phyloP scores from a whole-genome alignment of 306 rosid species.

The Benincasa hispida region DNA sequence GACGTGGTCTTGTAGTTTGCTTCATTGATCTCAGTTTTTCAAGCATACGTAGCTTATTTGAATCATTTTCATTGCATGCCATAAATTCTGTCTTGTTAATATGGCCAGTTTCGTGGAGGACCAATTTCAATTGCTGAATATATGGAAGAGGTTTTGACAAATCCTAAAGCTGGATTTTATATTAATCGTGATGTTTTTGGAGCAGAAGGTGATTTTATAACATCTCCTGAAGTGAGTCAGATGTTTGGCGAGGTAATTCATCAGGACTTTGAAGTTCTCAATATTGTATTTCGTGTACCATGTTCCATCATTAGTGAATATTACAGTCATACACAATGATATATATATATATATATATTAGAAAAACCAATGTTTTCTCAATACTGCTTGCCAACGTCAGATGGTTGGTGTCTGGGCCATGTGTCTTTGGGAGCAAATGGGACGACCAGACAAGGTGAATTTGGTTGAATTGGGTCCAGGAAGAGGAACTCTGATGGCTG shows the following conservation, averaged over 20 bases:
- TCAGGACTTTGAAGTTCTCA: background rate
- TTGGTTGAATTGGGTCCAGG: constrained; percentile 89
- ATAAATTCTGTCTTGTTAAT: background rate
- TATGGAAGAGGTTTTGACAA: constrained; percentile 93
- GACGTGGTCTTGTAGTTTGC: background rate
- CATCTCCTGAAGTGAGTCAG: constrained; percentile 97
- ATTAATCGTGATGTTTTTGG: constrained; percentile 94
- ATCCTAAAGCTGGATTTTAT: constrained; percentile 86
- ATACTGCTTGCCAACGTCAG: constrained; percentile 27
- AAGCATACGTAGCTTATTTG: background rate
- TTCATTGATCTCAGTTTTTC: background rate
- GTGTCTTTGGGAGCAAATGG: constrained; percentile 99
- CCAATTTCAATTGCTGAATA: constrained; percentile 92
- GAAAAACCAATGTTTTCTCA: constrained; percentile 4
- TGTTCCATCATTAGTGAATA: background rate
- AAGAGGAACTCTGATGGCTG: constrained; percentile 92
- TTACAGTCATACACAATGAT: background rate
- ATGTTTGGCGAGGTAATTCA: constrained; percentile 80
- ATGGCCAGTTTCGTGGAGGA: constrained; percentile 91
- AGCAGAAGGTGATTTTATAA: constrained; percentile 80
- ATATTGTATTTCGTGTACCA: background rate
- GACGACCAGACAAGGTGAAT: constrained; percentile 55
- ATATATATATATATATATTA: background rate
- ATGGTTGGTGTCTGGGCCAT: constrained; percentile 95
- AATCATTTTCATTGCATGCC: background rate